Base-by-base conservation (phyloP, 2,329 filamentous ascomycete genomes). In the Botrytis byssoidea region DNA sequence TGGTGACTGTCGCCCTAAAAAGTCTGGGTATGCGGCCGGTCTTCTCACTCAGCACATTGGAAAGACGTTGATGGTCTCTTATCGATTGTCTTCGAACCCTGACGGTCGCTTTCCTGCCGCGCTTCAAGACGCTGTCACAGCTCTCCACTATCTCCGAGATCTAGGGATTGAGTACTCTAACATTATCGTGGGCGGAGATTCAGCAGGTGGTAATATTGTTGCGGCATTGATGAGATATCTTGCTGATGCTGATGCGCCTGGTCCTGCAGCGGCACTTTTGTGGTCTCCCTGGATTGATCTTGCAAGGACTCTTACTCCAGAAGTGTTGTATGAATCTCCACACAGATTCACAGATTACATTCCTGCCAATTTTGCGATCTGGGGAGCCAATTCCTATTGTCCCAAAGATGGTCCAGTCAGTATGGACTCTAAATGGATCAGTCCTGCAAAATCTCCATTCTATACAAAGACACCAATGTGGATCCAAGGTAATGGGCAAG, bases 81-180 rank as follows among this genome's bases (percentile, higher is more conserved):
- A 68, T 29, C 65, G 65, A 55, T 32, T 61, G 18, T 81, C 84
- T 2, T 82, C 81, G 0, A 82, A 85, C 57, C 82, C 83, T 0
- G 77, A 76, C 16, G 83, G 83, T 40, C 83, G 82, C 0, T 88
- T 87, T 78, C 86, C 86, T 1, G 86, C 85, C 0, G 83, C 84
- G 14, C 77, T 87, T 5, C 86, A 87, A 77, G 86, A 88, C 77
- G 80, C 79, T 7, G 75, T 88, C 63, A 84, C 85, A 29, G 60
- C 60, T 25, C 57, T 55, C 46, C 12, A 22, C 14, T 57, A 71
- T 66, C 25, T 44, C 7, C 55, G 32, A 16, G 32, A 18, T 22
- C 46, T 66, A n/a, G 46, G 60, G 3, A n/a, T 66, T 32, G 29
- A 25, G 14, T 55, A 35, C n/a, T 51, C 60, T 40, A 60, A 68